Evolutionary conservation across 805 yeast genomes (phyloP), one percentile per base, ranked within the genome.

Genomic region (Metschnikowia amazonensis): DNA sequence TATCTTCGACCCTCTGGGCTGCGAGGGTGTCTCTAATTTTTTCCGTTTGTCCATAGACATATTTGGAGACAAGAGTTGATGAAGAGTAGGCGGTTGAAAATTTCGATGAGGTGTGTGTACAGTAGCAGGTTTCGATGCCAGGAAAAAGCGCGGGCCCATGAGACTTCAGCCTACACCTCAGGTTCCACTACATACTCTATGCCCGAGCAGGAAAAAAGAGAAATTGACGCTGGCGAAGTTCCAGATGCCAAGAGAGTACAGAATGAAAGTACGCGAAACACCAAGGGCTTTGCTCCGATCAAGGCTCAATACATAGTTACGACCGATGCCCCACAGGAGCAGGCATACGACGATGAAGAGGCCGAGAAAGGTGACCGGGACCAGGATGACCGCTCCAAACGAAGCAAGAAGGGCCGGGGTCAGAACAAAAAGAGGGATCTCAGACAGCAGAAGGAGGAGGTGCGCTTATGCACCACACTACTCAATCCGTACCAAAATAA

Each of bases 391-490:
- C 52, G 49, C 9, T 60, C 63, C 39, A 63, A 63, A 21, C 70
- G 69, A 45, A 63, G 65, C 43, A 70, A 74, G 55, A 82, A 77
- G 59, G 69, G 70, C 42, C 71, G 88, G 48, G 96, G 96, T 0
- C 96, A 89, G 67, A 89, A 89, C 65, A 88, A 89, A 63, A 80
- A 79, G 48, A 74, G 97, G 57, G 90, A 86, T 51, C 73, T 87
- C 52, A 78, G 75, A 47, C 95, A 88, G 60, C 70, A 67, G 3
- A 80, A 76, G 43, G 95, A 85, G 48, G 74, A 68, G 6, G 63
- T 84, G 38, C 76, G 81, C 53, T 60, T 89, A 44, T 90, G 97
- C 66, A 73, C 81, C 1, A 69, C 81, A 24, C 69, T 79, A 32
- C 65, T 82, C 17, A 85, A 82, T 52, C 86, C 84, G 2, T 76